phyloP scores from a whole-genome alignment of 306 rosid genomes.

The Pterocarpus santalinus region DNA sequence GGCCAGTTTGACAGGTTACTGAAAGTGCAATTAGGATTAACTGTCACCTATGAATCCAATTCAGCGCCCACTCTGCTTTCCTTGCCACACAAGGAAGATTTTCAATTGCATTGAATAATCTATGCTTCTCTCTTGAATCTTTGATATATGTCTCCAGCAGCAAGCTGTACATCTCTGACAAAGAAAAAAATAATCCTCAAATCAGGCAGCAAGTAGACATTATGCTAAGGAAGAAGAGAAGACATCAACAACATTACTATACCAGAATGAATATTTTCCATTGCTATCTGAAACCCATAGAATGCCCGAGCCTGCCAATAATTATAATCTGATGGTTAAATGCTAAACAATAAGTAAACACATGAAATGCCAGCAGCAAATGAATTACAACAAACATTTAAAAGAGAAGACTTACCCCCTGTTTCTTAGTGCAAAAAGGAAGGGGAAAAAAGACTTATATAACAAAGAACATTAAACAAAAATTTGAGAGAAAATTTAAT shows the following conservation, averaged over 20 bases:
- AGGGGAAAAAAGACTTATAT: background rate
- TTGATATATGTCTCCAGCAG: conserved; percentile 89
- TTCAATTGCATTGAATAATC: conserved; percentile 85
- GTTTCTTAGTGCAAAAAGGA: background rate
- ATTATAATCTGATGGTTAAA: conserved; percentile 44
- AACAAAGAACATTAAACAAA: background rate
- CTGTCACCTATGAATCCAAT: conserved; percentile 81
- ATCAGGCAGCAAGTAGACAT: conserved; percentile 42
- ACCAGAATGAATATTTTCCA: conserved; percentile 97
- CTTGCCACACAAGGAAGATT: conserved; percentile 81
- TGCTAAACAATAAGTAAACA: conserved; percentile 35
- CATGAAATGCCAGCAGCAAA: background rate
- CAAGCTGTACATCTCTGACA: conserved; percentile 93
- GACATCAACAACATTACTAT: conserved; percentile 40
- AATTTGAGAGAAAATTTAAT: background rate
- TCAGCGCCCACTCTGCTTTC: conserved; percentile 91
- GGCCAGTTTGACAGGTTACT: conserved; percentile 2
- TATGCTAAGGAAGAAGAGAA: conserved; percentile 31
- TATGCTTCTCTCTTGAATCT: conserved; percentile 86
- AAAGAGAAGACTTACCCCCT: background rate
- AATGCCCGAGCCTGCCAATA: conserved; percentile 84
- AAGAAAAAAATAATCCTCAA: conserved; percentile 32
- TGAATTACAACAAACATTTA: background rate
- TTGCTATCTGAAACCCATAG: conserved; percentile 93
- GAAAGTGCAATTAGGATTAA: conserved; percentile 1